Evolutionary conservation across 2,329 filamentous ascomycete genomes (phyloP).

Genomic region (Botrytis pseudocinerea): DNA sequence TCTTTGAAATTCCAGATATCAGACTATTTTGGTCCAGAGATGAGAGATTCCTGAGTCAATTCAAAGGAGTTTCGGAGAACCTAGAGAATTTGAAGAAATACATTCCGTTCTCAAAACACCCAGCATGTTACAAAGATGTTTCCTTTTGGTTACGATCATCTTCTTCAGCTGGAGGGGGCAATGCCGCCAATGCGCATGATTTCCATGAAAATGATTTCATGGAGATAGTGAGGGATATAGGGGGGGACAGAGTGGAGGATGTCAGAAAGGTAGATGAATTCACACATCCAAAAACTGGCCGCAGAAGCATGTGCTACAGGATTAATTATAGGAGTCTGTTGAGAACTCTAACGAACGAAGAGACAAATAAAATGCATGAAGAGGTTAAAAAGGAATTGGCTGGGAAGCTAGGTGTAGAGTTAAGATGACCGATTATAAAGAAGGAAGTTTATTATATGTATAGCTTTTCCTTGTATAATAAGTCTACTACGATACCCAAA

Average conservation of each 20-base stretch:
- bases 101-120: slow-evolving; percentile 86
- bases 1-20: slow-evolving; percentile 96
- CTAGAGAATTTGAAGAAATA: slow-evolving; percentile 61
- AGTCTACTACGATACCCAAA: slow-evolving; percentile 13
- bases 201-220: slow-evolving; percentile 98
- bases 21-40: slow-evolving; percentile 94
- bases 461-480: neutral
- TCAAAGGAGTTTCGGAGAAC: slow-evolving; percentile 61
- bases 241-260: slow-evolving; percentile 83
- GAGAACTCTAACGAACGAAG: slow-evolving; percentile 80
- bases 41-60: slow-evolving; percentile 81
- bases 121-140: slow-evolving; percentile 86
- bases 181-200: slow-evolving; percentile 45
- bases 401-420: slow-evolving; percentile 72
- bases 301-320: slow-evolving; percentile 85
- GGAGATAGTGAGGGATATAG: slow-evolving; percentile 85
- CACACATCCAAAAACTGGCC: slow-evolving; percentile 78
- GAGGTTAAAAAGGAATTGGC: slow-evolving; percentile 66
- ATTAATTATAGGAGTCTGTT: slow-evolving; percentile 94
- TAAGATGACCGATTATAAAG: slow-evolving; percentile 54
- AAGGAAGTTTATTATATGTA: neutral
- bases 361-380: slow-evolving; percentile 76
- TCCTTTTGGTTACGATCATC: slow-evolving; percentile 78
- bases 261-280: slow-evolving; percentile 85
- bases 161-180: slow-evolving; percentile 49